A percentile compares a stretch with the other conserved stretches of the same genome.
phyloP scores from a whole-genome alignment of 1,284 basidiomycete species.

The Vanrija pseudolonga region DNA sequence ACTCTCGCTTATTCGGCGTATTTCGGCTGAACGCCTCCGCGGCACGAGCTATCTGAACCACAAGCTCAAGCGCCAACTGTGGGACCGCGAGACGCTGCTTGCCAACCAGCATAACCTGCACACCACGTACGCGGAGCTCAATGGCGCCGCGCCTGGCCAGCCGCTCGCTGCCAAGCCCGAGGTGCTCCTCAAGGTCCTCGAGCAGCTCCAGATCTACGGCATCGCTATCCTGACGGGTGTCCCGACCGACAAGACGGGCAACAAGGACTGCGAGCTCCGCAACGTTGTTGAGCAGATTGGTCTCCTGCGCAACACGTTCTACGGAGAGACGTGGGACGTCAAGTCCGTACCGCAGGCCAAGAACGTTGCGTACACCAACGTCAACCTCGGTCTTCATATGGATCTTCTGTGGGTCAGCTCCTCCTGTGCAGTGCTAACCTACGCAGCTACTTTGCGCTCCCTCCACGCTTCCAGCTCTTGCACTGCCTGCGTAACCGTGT shows the following conservation, averaged over 20 bases:
- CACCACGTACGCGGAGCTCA: constrained; percentile 10
- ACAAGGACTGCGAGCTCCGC: constrained; percentile 63
- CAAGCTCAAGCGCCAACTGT: constrained; percentile 8
- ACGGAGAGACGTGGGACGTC: constrained; percentile 89
- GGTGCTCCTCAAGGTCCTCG: constrained; percentile 19
- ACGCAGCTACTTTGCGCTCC: constrained; percentile 71
- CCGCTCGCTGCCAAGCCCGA: constrained; percentile 5
- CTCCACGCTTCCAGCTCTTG: constrained; percentile 85
- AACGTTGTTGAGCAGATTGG: constrained; percentile 66
- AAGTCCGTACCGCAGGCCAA: constrained; percentile 64
- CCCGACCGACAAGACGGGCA: constrained; percentile 56
- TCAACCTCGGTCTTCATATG: constrained; percentile 87
- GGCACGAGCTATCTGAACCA: constrained; percentile 9
- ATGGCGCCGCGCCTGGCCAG: constrained; percentile 1
- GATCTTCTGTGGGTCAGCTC: constrained; percentile 72
- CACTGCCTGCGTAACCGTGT: constrained; percentile 77
- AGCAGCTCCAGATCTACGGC: constrained; percentile 53
- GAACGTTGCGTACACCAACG: constrained; percentile 94
- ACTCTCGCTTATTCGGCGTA: constrained; percentile 8
- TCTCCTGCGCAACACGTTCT: constrained; percentile 81
- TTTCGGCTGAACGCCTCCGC: constrained; percentile 5
- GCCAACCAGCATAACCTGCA: constrained; percentile 1
- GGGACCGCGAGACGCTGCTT: constrained; percentile 7
- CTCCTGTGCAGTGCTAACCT: neutral
- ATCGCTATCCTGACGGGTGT: constrained; percentile 57